Base-by-base conservation (phyloP, 2,329 filamentous ascomycete species). In the Colletotrichum gloeosporioides region DNA sequence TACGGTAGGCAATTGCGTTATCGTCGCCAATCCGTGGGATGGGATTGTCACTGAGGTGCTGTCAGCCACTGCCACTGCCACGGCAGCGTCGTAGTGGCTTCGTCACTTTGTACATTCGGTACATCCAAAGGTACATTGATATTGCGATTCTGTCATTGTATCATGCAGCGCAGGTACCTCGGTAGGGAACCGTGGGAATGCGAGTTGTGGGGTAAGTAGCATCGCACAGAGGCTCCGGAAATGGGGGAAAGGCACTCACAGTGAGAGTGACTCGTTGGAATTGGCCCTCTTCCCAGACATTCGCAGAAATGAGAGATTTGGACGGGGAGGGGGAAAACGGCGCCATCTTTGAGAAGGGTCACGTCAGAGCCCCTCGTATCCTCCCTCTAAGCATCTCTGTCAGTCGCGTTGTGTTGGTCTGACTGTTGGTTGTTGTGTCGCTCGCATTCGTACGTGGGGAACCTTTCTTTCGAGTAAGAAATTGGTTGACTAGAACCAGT, bases 161-260 rank as follows among this genome's bases (percentile, higher is more conserved):
- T 69, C 53, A 69, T 61, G 66, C 66, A 36, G n/a, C 53, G 31
- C 53, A 39, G 49, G 66, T 44, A 61, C 53, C 18, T 32, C 69
- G 16, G 61, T 59, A 74, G 34, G 63, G 39, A 72, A 67, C 27
- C 63, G 36, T 62, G 70, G 63, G 69, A 68, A 68, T 29, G 73
- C 62, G 31, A 62, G 63, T n/a, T 73, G 73, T 75, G 73, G 73
- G 69, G 73, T 75, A 72, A 27, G 69, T 73, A 36, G 44, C 63
- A 75, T 73, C 44, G 69, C 63, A 75, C 69, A 67, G 25, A 59
- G 57, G 59, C 69, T 63, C 73, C 27, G 63, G 53, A 25, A 73
- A 73, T 57, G 62, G 69, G 66, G 62, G 55, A 22, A 59, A 29
- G 22, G 27, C 55, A 59, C 55, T 22, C 18, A 49, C 16, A 61